Evolutionary conservation across 116 monocot species (phyloP).

Genomic region (Iris pallida): DNA sequence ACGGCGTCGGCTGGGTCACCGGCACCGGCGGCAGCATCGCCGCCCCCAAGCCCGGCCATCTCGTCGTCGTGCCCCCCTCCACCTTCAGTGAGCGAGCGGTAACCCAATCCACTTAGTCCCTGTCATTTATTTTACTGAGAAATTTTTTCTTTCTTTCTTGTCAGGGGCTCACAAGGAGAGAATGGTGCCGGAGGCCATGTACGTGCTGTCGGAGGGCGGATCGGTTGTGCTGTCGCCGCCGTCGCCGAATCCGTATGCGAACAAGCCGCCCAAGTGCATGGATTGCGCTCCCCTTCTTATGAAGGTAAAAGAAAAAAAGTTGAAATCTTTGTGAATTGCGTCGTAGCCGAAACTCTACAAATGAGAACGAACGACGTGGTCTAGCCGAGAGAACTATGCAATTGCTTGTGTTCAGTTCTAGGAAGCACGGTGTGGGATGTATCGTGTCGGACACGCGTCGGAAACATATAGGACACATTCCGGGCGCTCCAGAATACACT

Average conservation of each 20-base stretch:
- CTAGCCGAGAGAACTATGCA: too few relatives aligned
- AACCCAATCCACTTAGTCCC: background rate
- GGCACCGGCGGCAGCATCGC: slow-evolving; percentile 97
- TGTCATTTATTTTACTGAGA: background rate
- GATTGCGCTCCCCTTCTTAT: slow-evolving; percentile 84
- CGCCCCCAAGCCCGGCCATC: slow-evolving; percentile 54
- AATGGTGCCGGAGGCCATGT: slow-evolving; percentile 84
- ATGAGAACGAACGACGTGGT: too few relatives aligned
- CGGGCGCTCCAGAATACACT: too few relatives aligned
- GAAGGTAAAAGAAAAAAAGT: slow-evolving; percentile 42
- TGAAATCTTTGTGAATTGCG: background rate
- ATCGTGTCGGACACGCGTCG: too few relatives aligned
- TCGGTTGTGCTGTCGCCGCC: slow-evolving; percentile 54
- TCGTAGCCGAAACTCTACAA: too few relatives aligned
- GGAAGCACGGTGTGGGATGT: too few relatives aligned
- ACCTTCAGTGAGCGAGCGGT: slow-evolving; percentile 22
- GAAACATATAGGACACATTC: too few relatives aligned
- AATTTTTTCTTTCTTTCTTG: background rate
- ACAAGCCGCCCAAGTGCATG: slow-evolving; percentile 78
- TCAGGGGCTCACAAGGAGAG: slow-evolving; percentile 94
- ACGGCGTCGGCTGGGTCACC: slow-evolving; percentile 82
- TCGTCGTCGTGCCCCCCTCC: slow-evolving; percentile 96
- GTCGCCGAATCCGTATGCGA: slow-evolving; percentile 60
- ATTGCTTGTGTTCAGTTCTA: too few relatives aligned
- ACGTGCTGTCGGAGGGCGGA: slow-evolving; percentile 50